Percentiles rank a stretch among this genome's conserved stretches.
Conservation (phyloP, 345 rosid genomes). For the Syzygium jambos region DNA sequence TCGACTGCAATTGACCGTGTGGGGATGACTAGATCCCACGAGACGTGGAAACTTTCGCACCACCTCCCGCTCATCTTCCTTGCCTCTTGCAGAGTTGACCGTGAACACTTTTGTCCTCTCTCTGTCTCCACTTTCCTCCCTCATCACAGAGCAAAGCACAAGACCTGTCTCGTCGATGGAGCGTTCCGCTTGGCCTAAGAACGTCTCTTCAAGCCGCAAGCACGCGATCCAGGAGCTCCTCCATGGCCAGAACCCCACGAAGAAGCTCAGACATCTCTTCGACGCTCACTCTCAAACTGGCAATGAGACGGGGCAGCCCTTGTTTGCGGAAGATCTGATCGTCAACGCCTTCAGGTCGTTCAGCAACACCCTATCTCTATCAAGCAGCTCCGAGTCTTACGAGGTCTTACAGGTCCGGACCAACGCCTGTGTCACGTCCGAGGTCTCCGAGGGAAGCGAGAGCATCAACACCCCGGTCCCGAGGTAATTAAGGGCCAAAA, state of each 20-base stretch:
- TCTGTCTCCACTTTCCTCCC: no score
- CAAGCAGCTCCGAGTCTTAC: neutral
- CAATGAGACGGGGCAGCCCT: neutral
- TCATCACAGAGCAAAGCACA: no score
- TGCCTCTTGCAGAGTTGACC: no score
- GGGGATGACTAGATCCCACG: no score
- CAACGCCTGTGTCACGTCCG: neutral
- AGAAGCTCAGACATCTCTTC: neutral
- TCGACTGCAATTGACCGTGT: no score
- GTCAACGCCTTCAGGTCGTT: constrained; percentile 6
- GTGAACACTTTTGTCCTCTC: no score
- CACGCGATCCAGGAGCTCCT: constrained; percentile 7
- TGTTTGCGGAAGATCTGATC: constrained; percentile 2
- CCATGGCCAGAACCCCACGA: constrained; percentile 12
- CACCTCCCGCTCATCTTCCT: no score
- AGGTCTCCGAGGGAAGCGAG: constrained; percentile 4
- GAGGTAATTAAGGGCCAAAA: neutral
- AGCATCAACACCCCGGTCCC: neutral
- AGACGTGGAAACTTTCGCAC: no score
- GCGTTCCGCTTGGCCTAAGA: neutral
- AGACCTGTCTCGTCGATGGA: neutral
- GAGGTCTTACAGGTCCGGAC: constrained; percentile 1
- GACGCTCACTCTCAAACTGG: neutral
- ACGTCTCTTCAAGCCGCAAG: neutral
- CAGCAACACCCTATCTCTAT: constrained; percentile 1